Evolutionary conservation across 2,329 filamentous ascomycete species (phyloP).

Genomic region (Calonectria leucothoes): DNA sequence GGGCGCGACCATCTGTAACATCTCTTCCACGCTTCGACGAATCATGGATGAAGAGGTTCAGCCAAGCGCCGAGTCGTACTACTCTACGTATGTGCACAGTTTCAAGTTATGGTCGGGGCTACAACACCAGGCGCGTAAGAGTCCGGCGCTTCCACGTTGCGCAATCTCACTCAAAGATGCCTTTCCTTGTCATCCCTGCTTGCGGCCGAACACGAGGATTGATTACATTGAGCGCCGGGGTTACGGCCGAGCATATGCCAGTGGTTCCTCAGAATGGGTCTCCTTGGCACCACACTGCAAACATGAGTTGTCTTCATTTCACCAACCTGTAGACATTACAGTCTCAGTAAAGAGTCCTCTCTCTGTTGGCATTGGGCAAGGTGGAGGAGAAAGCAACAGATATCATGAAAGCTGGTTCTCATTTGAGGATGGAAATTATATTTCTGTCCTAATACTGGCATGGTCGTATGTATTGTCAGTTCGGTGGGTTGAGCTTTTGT

Average conservation of each 20-base stretch:
- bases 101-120: background rate
- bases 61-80: background rate
- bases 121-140: background rate
- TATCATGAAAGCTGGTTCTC: background rate
- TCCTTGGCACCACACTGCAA: background rate
- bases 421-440: background rate
- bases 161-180: background rate
- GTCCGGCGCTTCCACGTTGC: background rate
- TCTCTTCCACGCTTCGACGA: background rate
- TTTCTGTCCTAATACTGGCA: slow-evolving; percentile 5
- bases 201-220: background rate
- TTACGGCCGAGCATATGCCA: background rate
- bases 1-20: background rate
- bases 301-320: background rate
- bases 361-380: background rate
- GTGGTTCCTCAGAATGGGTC: background rate
- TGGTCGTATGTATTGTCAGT: slow-evolving; percentile 17
- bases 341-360: background rate
- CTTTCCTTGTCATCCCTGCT: background rate
- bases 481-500: slow-evolving; percentile 10
- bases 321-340: background rate
- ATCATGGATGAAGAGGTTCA: background rate
- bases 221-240: background rate
- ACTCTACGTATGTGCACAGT: background rate
- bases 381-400: background rate